phyloP scores from a whole-genome alignment of 768 basidiomycete species.

The Boletus eberwhitei region DNA sequence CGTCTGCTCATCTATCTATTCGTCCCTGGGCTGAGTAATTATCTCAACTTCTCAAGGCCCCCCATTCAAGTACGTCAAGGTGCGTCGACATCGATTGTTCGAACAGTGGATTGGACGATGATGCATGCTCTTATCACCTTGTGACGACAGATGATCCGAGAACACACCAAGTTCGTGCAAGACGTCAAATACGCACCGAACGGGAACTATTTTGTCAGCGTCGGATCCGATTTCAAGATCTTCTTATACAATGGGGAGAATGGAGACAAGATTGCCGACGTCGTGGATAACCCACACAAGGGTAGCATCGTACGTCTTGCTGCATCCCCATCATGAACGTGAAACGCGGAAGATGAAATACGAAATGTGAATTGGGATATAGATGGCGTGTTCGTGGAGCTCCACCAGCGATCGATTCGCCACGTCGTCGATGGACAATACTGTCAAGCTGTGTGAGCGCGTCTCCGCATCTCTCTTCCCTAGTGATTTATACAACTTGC shows the following conservation, averaged over 20 bases:
- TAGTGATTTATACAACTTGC: neutral
- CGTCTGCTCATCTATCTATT: conserved; percentile 1
- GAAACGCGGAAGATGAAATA: neutral
- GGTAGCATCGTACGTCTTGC: conserved; percentile 64
- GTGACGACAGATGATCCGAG: conserved; percentile 65
- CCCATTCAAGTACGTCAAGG: conserved; percentile 90
- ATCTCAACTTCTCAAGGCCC: conserved; percentile 52
- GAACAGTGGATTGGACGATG: neutral
- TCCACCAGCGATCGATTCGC: conserved; percentile 66
- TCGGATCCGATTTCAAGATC: conserved; percentile 83
- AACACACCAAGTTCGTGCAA: conserved; percentile 90
- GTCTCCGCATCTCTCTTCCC: neutral
- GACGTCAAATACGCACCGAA: conserved; percentile 81
- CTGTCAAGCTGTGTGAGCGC: conserved; percentile 75
- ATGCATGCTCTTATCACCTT: neutral
- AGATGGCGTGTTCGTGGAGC: conserved; percentile 83
- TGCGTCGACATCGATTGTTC: conserved; percentile 15
- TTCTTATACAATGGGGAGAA: conserved; percentile 90
- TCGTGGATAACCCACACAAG: conserved; percentile 66
- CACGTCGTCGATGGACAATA: conserved; percentile 85
- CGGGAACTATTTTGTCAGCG: conserved; percentile 82
- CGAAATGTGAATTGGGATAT: neutral
- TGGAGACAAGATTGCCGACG: conserved; percentile 71
- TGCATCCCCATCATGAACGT: neutral
- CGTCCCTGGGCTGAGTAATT: neutral